Percentiles rank a stretch among this genome's conserved stretches.
Conservation (phyloP, 192 early-diverging fungal genomes). For the Coemansia biformis region DNA sequence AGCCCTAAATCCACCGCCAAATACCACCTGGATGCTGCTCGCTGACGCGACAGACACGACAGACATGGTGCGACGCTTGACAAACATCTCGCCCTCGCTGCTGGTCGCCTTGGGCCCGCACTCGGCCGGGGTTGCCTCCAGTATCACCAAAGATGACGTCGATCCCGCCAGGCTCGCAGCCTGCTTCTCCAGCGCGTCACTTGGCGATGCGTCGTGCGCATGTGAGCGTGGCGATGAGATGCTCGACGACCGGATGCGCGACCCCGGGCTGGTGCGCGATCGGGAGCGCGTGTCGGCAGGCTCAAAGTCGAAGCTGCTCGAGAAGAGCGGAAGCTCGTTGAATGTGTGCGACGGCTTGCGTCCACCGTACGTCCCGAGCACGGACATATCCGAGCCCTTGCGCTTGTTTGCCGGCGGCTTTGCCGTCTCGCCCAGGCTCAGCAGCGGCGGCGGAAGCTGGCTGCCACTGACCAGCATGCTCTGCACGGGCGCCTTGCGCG, state of each 20-base stretch:
- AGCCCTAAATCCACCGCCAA: neutral
- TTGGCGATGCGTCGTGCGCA: neutral
- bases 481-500: constrained; percentile 6
- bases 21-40: constrained; percentile 2
- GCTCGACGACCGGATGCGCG: constrained; percentile 12
- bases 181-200: constrained; percentile 1
- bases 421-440: constrained; percentile 2
- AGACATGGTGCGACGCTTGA: constrained; percentile 43
- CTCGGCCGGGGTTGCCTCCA: neutral
- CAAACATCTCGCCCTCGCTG: constrained; percentile 13
- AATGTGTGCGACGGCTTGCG: constrained; percentile 24
- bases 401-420: constrained; percentile 12
- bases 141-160: constrained; percentile 16
- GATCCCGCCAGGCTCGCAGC: constrained; percentile 6
- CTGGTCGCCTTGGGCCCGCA: constrained; percentile 4
- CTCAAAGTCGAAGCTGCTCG: constrained; percentile 16
- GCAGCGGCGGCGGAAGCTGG: neutral
- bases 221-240: constrained; percentile 8
- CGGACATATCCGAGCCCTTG: constrained; percentile 17
- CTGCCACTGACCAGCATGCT: constrained; percentile 1
- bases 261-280: constrained; percentile 27
- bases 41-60: constrained; percentile 26
- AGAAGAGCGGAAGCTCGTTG: constrained; percentile 37
- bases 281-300: constrained; percentile 9
- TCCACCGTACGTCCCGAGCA: neutral